Percentiles rank a stretch among this genome's conserved stretches.
Conservation (phyloP, 2,329 filamentous ascomycete genomes). For the Fusarium ramigenum region DNA sequence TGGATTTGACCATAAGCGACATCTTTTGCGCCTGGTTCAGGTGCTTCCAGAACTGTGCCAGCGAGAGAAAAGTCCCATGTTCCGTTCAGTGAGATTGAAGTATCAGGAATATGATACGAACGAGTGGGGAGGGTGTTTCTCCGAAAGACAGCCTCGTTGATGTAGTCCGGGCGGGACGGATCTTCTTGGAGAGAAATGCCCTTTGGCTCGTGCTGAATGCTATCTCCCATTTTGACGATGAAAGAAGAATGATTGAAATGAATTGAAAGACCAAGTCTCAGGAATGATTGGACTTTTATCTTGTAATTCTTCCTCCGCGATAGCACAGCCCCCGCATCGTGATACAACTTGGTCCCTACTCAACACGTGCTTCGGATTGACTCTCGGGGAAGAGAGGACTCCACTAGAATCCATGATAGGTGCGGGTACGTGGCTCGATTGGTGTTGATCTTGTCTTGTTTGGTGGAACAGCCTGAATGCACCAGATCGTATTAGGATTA, state of each 20-base stretch:
- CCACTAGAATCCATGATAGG: conserved; percentile 30
- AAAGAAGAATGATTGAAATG: not conserved
- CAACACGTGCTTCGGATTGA: conserved; percentile 23
- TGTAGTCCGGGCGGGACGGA: conserved; percentile 55
- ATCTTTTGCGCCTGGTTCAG: conserved; percentile 56
- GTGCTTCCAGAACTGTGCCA: conserved; percentile 56
- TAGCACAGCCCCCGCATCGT: conserved; percentile 20
- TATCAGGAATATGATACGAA: conserved; percentile 62
- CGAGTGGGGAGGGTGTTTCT: conserved; percentile 63
- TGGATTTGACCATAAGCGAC: conserved; percentile 58
- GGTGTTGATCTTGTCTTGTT: conserved; percentile 22
- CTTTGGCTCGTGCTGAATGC: conserved; percentile 14
- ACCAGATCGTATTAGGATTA: not conserved
- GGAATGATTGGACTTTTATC: conserved; percentile 24
- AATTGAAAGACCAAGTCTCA: not conserved
- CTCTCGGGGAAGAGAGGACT: not conserved
- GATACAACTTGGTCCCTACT: conserved; percentile 14
- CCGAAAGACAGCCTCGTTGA: conserved; percentile 61
- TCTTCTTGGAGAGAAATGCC: conserved; percentile 49
- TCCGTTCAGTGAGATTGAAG: conserved; percentile 62
- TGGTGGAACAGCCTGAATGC: not conserved
- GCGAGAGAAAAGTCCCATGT: conserved; percentile 66
- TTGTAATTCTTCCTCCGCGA: not conserved
- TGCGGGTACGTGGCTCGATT: conserved; percentile 25
- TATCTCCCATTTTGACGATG: conserved; percentile 32